These are phyloP conservation scores for Onygenales sp. DNA, from an alignment of 2,329 filamentous ascomycete species.

Conservation along the genomic window DNA sequence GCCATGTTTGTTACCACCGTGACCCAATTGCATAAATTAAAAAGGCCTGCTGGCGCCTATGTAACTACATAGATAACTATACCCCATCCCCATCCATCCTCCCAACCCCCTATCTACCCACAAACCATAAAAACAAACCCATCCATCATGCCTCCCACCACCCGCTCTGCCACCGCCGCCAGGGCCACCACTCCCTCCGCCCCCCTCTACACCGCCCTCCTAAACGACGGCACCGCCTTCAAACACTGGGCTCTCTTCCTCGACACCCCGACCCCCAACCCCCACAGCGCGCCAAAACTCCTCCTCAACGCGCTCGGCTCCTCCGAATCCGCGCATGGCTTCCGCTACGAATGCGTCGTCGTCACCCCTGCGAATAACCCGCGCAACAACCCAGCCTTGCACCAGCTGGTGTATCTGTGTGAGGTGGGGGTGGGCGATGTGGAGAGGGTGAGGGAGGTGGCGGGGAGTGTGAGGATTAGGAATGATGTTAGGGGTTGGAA, in stretches of 20 bases:
- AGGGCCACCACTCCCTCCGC: too few species aligned
- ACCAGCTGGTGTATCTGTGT: not conserved
- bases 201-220: not conserved
- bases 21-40: too few species aligned
- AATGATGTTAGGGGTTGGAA: constrained; percentile 16
- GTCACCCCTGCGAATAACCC: not conserved
- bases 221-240: not conserved
- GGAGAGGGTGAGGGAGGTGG: constrained; percentile 4
- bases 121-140: too few species aligned
- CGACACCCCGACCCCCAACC: not conserved
- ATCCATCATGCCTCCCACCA: too few species aligned
- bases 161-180: too few species aligned
- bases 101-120: too few species aligned
- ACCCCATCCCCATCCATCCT: too few species aligned
- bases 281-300: not conserved
- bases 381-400: not conserved
- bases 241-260: constrained; percentile 4
- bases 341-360: not conserved
- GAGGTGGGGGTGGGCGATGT: not conserved
- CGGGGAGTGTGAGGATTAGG: constrained; percentile 8
- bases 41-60: too few species aligned
- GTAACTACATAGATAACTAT: too few species aligned
- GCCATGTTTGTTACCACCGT: too few species aligned
- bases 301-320: not conserved
- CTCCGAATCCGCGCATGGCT: not conserved